Evolutionary conservation across 2,329 filamentous ascomycete genomes (phyloP), one percentile per base, ranked within the genome.

Genomic region (Boeremia lycopersici): DNA sequence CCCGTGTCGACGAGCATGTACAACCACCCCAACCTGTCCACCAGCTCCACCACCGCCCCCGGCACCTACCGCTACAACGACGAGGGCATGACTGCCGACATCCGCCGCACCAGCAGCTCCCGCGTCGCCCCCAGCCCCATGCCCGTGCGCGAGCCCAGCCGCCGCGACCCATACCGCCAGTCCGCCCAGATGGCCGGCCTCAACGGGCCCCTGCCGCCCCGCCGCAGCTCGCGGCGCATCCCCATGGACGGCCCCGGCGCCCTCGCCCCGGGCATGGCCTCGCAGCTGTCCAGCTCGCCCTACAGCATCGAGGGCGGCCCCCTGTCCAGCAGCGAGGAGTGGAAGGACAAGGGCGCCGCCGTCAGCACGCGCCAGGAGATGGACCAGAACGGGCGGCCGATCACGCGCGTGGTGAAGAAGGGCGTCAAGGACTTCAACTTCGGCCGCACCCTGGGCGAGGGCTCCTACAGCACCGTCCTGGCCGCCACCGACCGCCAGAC

Each of bases 351-450:
- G 57, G 95, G 95, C 38, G 93, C 95, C n/a, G 92, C 93, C 1
- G 86, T 96, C 26, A 87, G 88, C 15, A 83, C 93, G 47, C 85
- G 89, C 53, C 88, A 91, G 71, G 93, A 97, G 71, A 83, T 92
- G 25, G 95, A 98, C 74, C 85, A 89, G 28, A 90, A 88, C 62
- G 95, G 95, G 17, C 89, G 91, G 63, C 86, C 90, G 3, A 83
- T 96, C 8, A 83, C 91, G 59, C 87, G 91, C 58, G 88, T 90
- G 55, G 88, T 98, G 48, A 98, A 98, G 76, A 99, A 99, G 74
- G 95, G 95, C 2, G 95, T 99, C 39, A 90, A 95, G 63, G 95
- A 99, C 78, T 99, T 99, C 76, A 89, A 88, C 33, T 99, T 99
- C 77, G 93, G 93, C 23, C 85, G 90, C 49, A 88, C 93, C 2